These are phyloP conservation scores for Clarireedia monteithiana DNA, from an alignment of 2,329 filamentous ascomycete genomes.

Conservation along the genomic window DNA sequence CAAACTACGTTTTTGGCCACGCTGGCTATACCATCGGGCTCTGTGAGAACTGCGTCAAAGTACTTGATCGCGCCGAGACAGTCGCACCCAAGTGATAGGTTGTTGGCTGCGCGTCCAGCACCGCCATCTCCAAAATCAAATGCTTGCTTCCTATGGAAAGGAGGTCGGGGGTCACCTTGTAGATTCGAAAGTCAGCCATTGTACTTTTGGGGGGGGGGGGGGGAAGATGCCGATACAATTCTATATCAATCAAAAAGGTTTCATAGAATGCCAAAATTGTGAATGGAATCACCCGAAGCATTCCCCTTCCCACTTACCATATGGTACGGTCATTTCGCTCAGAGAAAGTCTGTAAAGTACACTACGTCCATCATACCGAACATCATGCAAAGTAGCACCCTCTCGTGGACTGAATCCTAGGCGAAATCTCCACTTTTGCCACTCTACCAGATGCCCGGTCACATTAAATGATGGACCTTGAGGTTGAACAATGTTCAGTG, in stretches of 20 bases:
- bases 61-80: slow-evolving; percentile 55
- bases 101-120: slow-evolving; percentile 57
- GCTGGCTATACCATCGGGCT: slow-evolving; percentile 40
- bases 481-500: slow-evolving; percentile 49
- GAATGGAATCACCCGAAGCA: background rate
- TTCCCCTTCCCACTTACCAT: slow-evolving; percentile 31
- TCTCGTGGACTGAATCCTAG: slow-evolving; percentile 55
- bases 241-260: background rate
- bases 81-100: slow-evolving; percentile 60
- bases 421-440: slow-evolving; percentile 56
- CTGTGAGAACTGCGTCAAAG: slow-evolving; percentile 17
- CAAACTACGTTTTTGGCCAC: slow-evolving; percentile 49
- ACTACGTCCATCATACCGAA: slow-evolving; percentile 51
- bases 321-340: slow-evolving; percentile 57
- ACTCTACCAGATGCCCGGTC: slow-evolving; percentile 30
- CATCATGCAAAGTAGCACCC: slow-evolving; percentile 52
- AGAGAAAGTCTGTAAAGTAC: slow-evolving; percentile 48
- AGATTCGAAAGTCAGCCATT: background rate
- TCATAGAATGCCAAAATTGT: background rate
- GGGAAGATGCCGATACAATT: background rate
- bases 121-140: slow-evolving; percentile 64
- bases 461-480: slow-evolving; percentile 53
- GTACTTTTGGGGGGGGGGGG: background rate
- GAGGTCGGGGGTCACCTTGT: slow-evolving; percentile 44
- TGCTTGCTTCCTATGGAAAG: slow-evolving; percentile 58